Conservation (phyloP, 208 protist genomes). For the Leishmania braziliensis region DNA sequence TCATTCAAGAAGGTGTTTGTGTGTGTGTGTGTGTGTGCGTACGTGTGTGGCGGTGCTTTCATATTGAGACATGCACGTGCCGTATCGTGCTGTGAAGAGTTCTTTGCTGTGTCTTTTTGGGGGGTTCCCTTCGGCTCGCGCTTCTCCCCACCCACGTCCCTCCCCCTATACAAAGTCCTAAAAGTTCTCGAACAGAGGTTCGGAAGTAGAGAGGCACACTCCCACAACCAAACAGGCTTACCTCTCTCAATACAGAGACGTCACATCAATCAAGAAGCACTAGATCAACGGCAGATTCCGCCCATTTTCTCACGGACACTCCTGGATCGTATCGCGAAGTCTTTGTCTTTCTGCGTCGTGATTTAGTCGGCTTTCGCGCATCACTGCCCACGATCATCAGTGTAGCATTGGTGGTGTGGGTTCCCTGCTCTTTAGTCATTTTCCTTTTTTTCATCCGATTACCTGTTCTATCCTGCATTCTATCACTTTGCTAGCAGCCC, state of each 20-base stretch:
- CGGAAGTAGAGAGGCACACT: neutral
- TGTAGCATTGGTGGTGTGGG: neutral
- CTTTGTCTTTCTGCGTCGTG: neutral
- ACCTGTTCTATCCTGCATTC: neutral
- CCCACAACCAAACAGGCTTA: neutral
- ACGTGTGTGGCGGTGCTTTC: neutral
- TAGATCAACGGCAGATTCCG: neutral
- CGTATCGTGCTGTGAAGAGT: too few species aligned
- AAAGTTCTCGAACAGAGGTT: neutral
- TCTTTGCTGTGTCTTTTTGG: neutral
- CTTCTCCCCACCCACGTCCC: neutral
- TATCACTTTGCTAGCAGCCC: too few species aligned
- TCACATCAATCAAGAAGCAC: neutral
- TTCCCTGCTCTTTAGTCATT: neutral
- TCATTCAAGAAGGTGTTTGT: neutral
- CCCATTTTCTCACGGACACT: neutral
- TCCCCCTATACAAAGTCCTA: neutral
- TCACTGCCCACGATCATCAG: neutral
- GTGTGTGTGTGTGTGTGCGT: neutral
- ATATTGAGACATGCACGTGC: neutral
- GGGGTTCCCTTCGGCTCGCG: neutral
- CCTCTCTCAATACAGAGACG: constrained; percentile 2
- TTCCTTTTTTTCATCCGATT: neutral
- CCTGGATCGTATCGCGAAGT: neutral
- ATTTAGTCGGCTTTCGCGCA: neutral